phyloP scores from a whole-genome alignment of 305 asterid species.

The Solanum hybrid region DNA sequence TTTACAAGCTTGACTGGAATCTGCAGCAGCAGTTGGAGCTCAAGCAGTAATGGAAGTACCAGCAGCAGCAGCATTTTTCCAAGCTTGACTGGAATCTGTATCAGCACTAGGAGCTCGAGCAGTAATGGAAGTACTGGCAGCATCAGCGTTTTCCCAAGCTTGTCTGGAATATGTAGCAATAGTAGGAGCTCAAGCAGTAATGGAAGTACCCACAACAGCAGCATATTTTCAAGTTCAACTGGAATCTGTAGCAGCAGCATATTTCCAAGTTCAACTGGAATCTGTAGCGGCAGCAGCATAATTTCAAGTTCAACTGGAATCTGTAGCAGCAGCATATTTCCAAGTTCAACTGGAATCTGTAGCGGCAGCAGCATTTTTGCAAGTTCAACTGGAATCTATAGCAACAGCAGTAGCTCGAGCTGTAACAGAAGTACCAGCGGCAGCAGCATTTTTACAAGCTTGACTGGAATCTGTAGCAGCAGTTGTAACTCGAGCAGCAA shows the following conservation, averaged over 20 bases:
- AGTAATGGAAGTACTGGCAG: constrained; percentile 52
- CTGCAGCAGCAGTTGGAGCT: neutral
- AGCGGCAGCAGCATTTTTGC: constrained; percentile 13
- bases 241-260: constrained; percentile 11
- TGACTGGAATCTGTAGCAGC: constrained; percentile 32
- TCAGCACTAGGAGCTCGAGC: constrained; percentile 23
- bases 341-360: neutral
- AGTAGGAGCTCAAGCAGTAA: neutral
- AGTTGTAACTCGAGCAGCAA: constrained; percentile 33
- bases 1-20: neutral
- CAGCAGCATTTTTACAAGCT: neutral
- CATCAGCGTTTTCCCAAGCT: constrained; percentile 47
- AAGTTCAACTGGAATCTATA: neutral
- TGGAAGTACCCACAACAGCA: neutral
- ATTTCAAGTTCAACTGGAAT: neutral
- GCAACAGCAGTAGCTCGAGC: neutral
- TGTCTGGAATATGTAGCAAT: constrained; percentile 24
- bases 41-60: neutral
- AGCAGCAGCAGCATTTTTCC: neutral
- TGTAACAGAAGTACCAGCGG: neutral
- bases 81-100: constrained; percentile 28
- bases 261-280: neutral
- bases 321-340: neutral
- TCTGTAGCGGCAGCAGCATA: constrained; percentile 10
- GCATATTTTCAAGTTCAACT: neutral